A percentile compares a stretch with the other conserved stretches of the same genome.
These are phyloP conservation scores for Asterochloris erici DNA, from an alignment of 139 green algal genomes.

Conservation along the genomic window DNA sequence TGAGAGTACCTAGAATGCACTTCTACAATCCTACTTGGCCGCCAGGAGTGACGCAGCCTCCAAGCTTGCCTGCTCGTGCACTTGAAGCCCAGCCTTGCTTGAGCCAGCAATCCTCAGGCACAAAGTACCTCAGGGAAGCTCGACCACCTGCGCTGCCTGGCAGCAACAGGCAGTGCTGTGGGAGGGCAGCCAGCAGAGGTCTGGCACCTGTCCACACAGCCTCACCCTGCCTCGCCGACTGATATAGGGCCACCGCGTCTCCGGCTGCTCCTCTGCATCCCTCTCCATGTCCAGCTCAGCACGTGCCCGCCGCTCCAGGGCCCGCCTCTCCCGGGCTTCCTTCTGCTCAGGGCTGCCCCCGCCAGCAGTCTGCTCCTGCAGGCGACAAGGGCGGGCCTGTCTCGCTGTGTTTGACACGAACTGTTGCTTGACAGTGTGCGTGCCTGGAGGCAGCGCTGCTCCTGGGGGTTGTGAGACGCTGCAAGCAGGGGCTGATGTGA, in stretches of 20 bases:
- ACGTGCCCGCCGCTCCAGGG: slow-evolving; percentile 37
- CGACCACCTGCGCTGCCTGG: no score
- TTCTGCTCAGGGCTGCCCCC: slow-evolving; percentile 22
- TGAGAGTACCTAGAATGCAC: no score
- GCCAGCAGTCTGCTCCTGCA: slow-evolving; percentile 42
- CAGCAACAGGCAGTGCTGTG: not conserved
- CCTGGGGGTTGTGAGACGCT: no score
- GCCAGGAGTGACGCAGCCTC: no score
- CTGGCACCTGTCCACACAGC: not conserved
- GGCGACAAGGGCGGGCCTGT: not conserved
- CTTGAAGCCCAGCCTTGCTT: no score
- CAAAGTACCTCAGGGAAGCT: no score
- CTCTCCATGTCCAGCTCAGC: slow-evolving; percentile 47
- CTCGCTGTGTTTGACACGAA: not conserved
- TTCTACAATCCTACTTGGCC: no score
- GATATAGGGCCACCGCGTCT: slow-evolving; percentile 48
- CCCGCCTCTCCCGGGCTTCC: slow-evolving; percentile 16
- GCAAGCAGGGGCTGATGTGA: no score
- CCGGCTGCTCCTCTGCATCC: slow-evolving; percentile 36
- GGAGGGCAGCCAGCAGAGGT: not conserved
- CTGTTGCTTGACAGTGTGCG: no score
- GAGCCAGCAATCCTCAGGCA: no score
- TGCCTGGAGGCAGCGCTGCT: no score
- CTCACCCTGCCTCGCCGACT: slow-evolving; percentile 34
- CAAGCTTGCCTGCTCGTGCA: no score